These are phyloP conservation scores for Magnolia sinica DNA, from an alignment of 164 flowering plant genomes.

Conservation along the genomic window DNA sequence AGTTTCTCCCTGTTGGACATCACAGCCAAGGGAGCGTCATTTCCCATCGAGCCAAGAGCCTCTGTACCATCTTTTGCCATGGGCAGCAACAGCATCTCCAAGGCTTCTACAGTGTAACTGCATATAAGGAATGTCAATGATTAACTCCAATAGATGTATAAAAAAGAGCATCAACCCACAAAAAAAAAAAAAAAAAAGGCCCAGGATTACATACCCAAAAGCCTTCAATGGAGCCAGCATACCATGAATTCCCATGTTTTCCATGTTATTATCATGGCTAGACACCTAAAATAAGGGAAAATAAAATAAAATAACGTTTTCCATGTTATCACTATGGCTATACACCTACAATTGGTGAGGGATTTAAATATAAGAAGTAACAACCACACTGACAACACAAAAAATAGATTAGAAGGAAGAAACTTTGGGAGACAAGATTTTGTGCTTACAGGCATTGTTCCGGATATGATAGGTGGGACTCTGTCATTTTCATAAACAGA, in stretches of 20 bases:
- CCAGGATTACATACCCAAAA: constrained; percentile 62
- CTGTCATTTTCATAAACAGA: constrained; percentile 62
- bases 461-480: constrained; percentile 61
- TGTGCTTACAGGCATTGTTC: constrained; percentile 59
- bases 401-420: neutral
- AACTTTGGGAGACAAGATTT: neutral
- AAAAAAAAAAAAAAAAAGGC: neutral
- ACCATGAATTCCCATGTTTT: constrained; percentile 85
- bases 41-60: constrained; percentile 99
- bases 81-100: constrained; percentile 94
- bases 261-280: constrained; percentile 57
- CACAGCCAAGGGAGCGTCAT: constrained; percentile 96
- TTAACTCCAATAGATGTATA: neutral
- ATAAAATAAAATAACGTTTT: neutral
- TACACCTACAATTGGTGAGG: too few relatives aligned
- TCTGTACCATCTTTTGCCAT: constrained; percentile 99
- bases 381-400: neutral
- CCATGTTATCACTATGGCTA: neutral
- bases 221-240: constrained; percentile 88
- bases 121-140: constrained; percentile 9
- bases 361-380: neutral
- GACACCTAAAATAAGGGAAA: constrained; percentile 39
- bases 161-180: neutral
- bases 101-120: constrained; percentile 90
- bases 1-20: constrained; percentile 96